These are phyloP conservation scores for Fagopyrum esculentum DNA, from an alignment of 148 eudicot genomes.

Conservation along the genomic window DNA sequence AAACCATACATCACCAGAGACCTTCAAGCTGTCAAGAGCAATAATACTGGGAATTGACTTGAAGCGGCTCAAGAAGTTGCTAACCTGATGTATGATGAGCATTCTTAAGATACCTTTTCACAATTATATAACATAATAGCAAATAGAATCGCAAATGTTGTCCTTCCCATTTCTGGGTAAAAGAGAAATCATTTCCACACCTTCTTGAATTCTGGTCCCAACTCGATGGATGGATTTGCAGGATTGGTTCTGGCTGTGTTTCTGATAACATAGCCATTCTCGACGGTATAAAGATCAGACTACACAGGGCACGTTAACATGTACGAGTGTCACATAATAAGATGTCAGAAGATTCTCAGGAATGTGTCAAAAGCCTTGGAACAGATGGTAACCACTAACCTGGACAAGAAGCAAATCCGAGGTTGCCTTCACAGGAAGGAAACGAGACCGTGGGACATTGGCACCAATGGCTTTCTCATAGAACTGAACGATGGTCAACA, in stretches of 20 bases:
- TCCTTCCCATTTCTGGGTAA: neutral
- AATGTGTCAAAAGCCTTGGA: neutral
- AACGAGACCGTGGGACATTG: slow-evolving; percentile 93
- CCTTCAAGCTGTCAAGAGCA: slow-evolving; percentile 89
- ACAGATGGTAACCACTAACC: slow-evolving; percentile 30
- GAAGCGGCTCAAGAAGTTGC: slow-evolving; percentile 79
- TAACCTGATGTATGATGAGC: slow-evolving; percentile 39
- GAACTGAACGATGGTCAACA: slow-evolving; percentile 30
- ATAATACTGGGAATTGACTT: slow-evolving; percentile 92
- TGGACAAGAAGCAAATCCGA: slow-evolving; percentile 99
- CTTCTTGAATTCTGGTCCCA: slow-evolving; percentile 98
- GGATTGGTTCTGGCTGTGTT: slow-evolving; percentile 71
- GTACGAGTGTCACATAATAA: neutral
- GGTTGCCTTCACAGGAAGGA: slow-evolving; percentile 97
- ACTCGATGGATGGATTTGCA: slow-evolving; percentile 84
- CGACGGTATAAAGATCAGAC: slow-evolving; percentile 94
- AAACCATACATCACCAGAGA: slow-evolving; percentile 87
- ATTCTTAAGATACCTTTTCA: neutral
- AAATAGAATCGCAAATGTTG: neutral
- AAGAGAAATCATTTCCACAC: slow-evolving; percentile 22
- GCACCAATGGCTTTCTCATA: slow-evolving; percentile 80
- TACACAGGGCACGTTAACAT: slow-evolving; percentile 21
- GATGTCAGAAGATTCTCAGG: neutral
- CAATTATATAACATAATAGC: neutral
- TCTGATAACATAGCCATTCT: slow-evolving; percentile 68